Percentiles rank a stretch among this genome's conserved stretches.
These are phyloP conservation scores for Aureobasidium sp. DNA, from an alignment of 2,329 filamentous ascomycete species.

Conservation along the genomic window DNA sequence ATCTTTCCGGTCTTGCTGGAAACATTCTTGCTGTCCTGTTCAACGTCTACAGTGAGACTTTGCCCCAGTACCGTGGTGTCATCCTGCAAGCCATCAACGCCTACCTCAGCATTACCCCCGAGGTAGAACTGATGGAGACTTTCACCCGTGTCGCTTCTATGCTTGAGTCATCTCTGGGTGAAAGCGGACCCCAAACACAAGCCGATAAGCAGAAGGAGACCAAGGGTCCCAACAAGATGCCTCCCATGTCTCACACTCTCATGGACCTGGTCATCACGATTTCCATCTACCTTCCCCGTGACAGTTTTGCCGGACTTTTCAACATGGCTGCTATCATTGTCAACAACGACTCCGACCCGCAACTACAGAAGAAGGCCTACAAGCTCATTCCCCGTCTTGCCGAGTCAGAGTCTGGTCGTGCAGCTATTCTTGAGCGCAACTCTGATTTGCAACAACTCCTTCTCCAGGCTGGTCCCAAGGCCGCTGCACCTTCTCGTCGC, in stretches of 20 bases:
- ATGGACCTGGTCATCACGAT: conserved; percentile 98
- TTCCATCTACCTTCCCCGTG: conserved; percentile 80
- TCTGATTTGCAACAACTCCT: conserved; percentile 75
- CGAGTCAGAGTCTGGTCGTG: conserved; percentile 66
- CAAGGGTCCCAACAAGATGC: conserved; percentile 58
- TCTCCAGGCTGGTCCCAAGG: conserved; percentile 71
- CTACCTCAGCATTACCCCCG: conserved; percentile 66
- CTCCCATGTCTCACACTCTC: conserved; percentile 84
- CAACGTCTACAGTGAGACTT: conserved; percentile 95
- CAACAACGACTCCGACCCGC: conserved; percentile 72
- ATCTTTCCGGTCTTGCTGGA: conserved; percentile 69
- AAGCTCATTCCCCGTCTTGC: conserved; percentile 90
- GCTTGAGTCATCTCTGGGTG: conserved; percentile 63
- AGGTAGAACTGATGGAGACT: conserved; percentile 70
- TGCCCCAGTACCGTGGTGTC: conserved; percentile 83
- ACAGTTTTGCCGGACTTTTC: conserved; percentile 79
- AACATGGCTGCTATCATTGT: conserved; percentile 78
- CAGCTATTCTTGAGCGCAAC: conserved; percentile 68
- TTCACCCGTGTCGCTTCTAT: conserved; percentile 81
- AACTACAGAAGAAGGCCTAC: conserved; percentile 98
- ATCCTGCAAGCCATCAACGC: conserved; percentile 93
- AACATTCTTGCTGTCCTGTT: conserved; percentile 96
- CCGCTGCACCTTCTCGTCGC: conserved; percentile 73
- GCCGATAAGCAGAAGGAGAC: conserved; percentile 43
- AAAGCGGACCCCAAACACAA: conserved; percentile 54